Evolutionary conservation across 306 rosid species (phyloP).

Genomic region (Lotus japonicus): DNA sequence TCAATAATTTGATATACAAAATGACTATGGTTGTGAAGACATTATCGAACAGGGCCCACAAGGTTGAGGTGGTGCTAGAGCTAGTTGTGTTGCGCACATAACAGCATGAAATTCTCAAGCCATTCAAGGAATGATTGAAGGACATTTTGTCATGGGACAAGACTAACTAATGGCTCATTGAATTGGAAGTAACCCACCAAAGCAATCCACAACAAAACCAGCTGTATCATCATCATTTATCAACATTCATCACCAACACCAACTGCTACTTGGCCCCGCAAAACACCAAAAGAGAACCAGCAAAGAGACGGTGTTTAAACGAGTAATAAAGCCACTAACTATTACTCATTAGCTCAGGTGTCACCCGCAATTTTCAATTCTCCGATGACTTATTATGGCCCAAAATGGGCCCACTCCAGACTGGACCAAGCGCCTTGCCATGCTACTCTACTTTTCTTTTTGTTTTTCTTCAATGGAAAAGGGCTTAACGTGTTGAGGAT

Average conservation of each 20-base stretch:
- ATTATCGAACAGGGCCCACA: neutral
- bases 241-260: neutral
- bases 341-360: neutral
- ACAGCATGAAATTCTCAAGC: neutral
- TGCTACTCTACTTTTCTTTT: neutral
- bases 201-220: conserved; percentile 25
- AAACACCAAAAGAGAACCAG: neutral
- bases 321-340: neutral
- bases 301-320: neutral
- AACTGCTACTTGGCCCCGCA: conserved; percentile 19
- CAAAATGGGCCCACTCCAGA: conserved; percentile 48
- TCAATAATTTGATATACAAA: no score
- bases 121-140: conserved; percentile 14
- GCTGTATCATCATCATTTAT: conserved; percentile 25
- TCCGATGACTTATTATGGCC: neutral
- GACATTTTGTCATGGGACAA: conserved; percentile 22
- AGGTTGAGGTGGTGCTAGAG: conserved; percentile 16
- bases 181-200: conserved; percentile 11
- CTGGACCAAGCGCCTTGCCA: conserved; percentile 30
- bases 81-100: neutral
- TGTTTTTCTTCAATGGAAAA: neutral
- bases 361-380: neutral
- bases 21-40: no score
- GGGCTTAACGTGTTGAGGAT: neutral
- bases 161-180: conserved; percentile 12